Evolutionary conservation across 2,329 filamentous ascomycete species (phyloP), one percentile per base, ranked within the genome.

Genomic region (Keithomyces neogunnii): DNA sequence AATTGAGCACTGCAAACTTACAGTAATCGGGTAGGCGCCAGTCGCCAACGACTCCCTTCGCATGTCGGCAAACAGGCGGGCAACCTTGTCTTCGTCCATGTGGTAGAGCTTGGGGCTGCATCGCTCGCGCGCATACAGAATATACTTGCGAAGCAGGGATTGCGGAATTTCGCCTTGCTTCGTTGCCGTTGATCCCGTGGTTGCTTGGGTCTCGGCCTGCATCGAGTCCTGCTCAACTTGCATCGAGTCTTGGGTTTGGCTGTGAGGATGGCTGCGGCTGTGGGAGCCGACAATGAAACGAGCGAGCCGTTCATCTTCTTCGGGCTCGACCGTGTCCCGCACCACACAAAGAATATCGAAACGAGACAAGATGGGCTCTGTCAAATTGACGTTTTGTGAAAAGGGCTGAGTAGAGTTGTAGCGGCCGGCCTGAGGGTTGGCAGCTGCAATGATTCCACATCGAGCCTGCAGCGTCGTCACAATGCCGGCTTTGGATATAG

Each of bases 281-380:
- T 99, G 93, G 1, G 90, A 96, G 57, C 89, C 88, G 48, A 99
- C 90, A 47, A 99, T 95, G 67, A 99, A 99, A 51, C 86, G 86
- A 5, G 93, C 93, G 4, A 99, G 78, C 28, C 92, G 84, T 71
- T 97, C 93, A 60, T 99, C 93, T 67, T 97, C 91, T 11, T 73
- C 78, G 0, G 93, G 92, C 60, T 97, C 91, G 5, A 97, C 93
- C 0, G 90, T 95, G 66, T 99, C 93, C 47, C 93, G 85, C 13
- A 99, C 92, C 5, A 99, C 93, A 64, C 89, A 96, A 6, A 99
- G 80, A 58, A 99, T 95, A 59, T 99, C 93, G 66, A 99, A 99
- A 80, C 93, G 92, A 10, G 92, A 97, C 65, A 99, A 69, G 62
- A 99, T 99, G 47, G 93, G 93, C 69, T 99, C 93, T 0, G 93